Evolutionary conservation across 345 rosid species (phyloP).

Genomic region (Populus deltoides): DNA sequence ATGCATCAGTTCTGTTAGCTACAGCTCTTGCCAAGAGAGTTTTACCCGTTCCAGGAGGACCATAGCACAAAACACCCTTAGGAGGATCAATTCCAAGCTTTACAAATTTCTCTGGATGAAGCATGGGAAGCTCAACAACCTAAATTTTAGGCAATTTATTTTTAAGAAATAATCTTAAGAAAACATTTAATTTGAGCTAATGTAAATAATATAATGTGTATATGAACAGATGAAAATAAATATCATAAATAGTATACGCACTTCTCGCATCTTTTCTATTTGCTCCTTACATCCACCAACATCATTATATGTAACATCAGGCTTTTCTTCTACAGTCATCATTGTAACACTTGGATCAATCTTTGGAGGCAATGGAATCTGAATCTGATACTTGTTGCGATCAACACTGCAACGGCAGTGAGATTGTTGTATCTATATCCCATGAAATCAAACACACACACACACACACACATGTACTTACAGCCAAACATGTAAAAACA

Average conservation of each 20-base stretch:
- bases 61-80: constrained; percentile 96
- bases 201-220: too few species aligned
- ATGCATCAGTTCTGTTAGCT: constrained; percentile 98
- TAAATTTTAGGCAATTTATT: constrained; percentile 1
- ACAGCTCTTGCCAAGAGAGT: constrained; percentile 96
- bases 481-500: background rate
- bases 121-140: constrained; percentile 99
- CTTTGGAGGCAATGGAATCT: constrained; percentile 96
- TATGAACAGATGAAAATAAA: too few species aligned
- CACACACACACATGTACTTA: background rate
- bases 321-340: constrained; percentile 99
- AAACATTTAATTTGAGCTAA: too few species aligned
- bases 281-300: constrained; percentile 99
- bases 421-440: background rate
- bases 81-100: constrained; percentile 99
- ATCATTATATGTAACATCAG: constrained; percentile 96
- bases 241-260: constrained; percentile 20
- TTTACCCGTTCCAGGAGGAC: constrained; percentile 98
- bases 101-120: constrained; percentile 98
- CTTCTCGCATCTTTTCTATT: constrained; percentile 97
- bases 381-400: constrained; percentile 94
- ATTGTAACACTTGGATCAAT: constrained; percentile 99
- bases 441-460: background rate
- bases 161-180: too few species aligned
- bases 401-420: constrained; percentile 65